Evolutionary conservation across 176 grass and related monocot genomes (phyloP).

Genomic region (Poa pratensis): DNA sequence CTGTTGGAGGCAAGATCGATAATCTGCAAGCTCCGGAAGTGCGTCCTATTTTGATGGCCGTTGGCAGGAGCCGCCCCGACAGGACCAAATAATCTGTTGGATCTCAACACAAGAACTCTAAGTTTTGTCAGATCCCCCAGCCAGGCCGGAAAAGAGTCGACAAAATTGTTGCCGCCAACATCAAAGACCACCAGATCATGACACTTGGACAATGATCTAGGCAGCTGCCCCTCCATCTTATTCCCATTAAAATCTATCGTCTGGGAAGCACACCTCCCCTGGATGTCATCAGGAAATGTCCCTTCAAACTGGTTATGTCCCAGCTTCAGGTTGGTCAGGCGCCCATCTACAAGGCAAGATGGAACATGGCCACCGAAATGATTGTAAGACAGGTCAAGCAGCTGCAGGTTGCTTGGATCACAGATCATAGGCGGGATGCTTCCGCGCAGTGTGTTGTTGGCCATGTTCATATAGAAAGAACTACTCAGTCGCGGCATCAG

Average conservation of each 20-base stretch:
- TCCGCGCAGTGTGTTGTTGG: slow-evolving; percentile 37
- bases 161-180: slow-evolving; percentile 37
- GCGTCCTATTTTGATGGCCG: background rate
- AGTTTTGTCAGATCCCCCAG: slow-evolving; percentile 34
- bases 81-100: slow-evolving; percentile 41
- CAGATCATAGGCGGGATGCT: slow-evolving; percentile 36
- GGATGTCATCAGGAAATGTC: slow-evolving; percentile 27
- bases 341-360: slow-evolving; percentile 37
- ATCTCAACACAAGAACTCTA: slow-evolving; percentile 40
- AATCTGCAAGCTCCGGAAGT: slow-evolving; percentile 38
- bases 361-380: slow-evolving; percentile 45
- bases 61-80: background rate
- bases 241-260: slow-evolving; percentile 50
- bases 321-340: slow-evolving; percentile 39
- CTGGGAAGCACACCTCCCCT: slow-evolving; percentile 4
- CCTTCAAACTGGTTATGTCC: slow-evolving; percentile 36
- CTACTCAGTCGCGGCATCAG: slow-evolving; percentile 31
- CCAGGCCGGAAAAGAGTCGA: slow-evolving; percentile 39
- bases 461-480: slow-evolving; percentile 55
- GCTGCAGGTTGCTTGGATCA: background rate
- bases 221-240: slow-evolving; percentile 8
- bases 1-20: slow-evolving; percentile 50
- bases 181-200: slow-evolving; percentile 34
- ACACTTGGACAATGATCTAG: slow-evolving; percentile 37
- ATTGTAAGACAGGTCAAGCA: slow-evolving; percentile 50